phyloP scores from a whole-genome alignment of 495 filamentous ascomycete genomes.

The Trichoderma orchidacearum region DNA sequence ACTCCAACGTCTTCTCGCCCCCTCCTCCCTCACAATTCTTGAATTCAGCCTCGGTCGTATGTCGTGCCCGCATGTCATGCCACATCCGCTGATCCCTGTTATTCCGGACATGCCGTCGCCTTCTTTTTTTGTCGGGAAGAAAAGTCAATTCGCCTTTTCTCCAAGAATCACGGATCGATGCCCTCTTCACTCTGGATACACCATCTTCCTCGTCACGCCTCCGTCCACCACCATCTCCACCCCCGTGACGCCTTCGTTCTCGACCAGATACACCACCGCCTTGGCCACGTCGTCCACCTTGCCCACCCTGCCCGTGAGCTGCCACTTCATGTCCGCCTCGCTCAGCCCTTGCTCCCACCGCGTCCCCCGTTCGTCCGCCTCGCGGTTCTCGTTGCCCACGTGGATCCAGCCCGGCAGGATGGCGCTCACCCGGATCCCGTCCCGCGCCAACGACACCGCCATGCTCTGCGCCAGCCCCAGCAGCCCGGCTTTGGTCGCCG shows the following conservation, averaged over 20 bases:
- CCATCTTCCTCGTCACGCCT: neutral
- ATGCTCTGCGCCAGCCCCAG: constrained; percentile 33
- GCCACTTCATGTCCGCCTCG: neutral
- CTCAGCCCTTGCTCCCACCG: neutral
- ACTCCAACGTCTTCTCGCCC: neutral
- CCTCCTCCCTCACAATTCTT: neutral
- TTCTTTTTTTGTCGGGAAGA: too few relatives aligned
- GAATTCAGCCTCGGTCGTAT: too few relatives aligned
- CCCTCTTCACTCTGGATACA: neutral
- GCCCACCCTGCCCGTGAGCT: constrained; percentile 2
- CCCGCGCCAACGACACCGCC: constrained; percentile 17
- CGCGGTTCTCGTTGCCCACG: constrained; percentile 17
- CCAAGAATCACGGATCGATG: too few relatives aligned
- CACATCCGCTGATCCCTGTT: too few relatives aligned
- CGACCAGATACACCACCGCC: constrained; percentile 3
- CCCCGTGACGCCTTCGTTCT: constrained; percentile 1
- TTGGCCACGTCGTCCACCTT: constrained; percentile 1
- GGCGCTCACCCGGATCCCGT: constrained; percentile 17
- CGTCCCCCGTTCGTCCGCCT: constrained; percentile 13
- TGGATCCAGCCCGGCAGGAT: constrained; percentile 19
- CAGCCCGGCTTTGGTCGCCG: constrained; percentile 32
- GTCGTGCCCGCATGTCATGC: neutral
- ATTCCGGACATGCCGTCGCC: too few relatives aligned
- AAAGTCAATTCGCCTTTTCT: too few relatives aligned
- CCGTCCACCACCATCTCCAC: constrained; percentile 4